Conservation (phyloP, 768 basidiomycete genomes). For the Pholiota molesta region DNA sequence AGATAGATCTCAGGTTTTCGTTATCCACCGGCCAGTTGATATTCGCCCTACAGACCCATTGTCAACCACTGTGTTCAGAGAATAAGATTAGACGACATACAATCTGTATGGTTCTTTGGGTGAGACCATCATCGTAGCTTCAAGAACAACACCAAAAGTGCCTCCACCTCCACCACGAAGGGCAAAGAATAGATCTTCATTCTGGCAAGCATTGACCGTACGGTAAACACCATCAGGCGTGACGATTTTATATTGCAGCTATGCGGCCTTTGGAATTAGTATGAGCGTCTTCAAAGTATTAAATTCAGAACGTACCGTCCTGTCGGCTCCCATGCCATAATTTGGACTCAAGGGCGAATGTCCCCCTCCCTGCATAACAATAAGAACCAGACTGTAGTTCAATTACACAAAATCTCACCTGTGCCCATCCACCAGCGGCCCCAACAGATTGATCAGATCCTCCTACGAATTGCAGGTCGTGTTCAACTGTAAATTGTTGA, state of each 20-base stretch:
- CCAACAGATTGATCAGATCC: slow-evolving; percentile 47
- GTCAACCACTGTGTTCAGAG: not conserved
- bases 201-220: slow-evolving; percentile 50
- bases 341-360: slow-evolving; percentile 46
- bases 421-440: slow-evolving; percentile 46
- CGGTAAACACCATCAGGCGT: slow-evolving; percentile 53
- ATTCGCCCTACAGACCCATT: slow-evolving; percentile 30
- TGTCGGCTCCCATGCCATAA: slow-evolving; percentile 49
- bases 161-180: slow-evolving; percentile 53
- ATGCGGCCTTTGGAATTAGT: not conserved
- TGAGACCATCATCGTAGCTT: slow-evolving; percentile 37
- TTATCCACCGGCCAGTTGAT: slow-evolving; percentile 34
- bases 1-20: slow-evolving; percentile 33
- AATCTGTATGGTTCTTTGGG: slow-evolving; percentile 29
- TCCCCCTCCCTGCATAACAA: slow-evolving; percentile 38
- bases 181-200: slow-evolving; percentile 57
- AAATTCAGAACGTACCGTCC: slow-evolving; percentile 36
- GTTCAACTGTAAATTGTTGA: slow-evolving; percentile 41
- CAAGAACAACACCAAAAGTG: slow-evolving; percentile 48
- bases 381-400: not conserved
- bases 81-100: slow-evolving; percentile 6
- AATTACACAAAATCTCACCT: slow-evolving; percentile 25
- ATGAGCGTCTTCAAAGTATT: too few species aligned
- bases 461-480: slow-evolving; percentile 48
- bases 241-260: slow-evolving; percentile 55